These are phyloP conservation scores for Bonia amplexicaulis DNA, from an alignment of 176 grass and related monocot genomes.

Conservation along the genomic window DNA sequence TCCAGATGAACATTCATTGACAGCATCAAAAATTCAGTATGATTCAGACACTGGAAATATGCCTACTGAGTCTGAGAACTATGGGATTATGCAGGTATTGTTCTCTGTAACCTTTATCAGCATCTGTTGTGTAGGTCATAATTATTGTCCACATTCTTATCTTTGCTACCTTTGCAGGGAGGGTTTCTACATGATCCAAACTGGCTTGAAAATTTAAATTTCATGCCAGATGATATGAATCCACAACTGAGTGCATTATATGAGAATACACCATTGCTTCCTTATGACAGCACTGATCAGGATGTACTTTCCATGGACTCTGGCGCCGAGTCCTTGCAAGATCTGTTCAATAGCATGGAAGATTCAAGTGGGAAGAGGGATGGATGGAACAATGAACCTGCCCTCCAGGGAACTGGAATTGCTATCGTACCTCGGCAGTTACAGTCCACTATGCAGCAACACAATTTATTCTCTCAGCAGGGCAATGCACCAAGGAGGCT, in stretches of 20 bases:
- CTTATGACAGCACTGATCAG: conserved; percentile 49
- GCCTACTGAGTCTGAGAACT: conserved; percentile 6
- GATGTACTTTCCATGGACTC: conserved; percentile 65
- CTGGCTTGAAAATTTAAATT: conserved; percentile 8
- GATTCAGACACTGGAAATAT: conserved; percentile 29
- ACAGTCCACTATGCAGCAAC: conserved; percentile 9
- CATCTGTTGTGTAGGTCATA: background rate
- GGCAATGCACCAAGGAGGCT: conserved; percentile 55
- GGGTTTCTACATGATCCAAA: conserved; percentile 15
- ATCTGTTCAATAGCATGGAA: conserved; percentile 63
- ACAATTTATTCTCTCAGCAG: conserved; percentile 11
- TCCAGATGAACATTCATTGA: conserved; percentile 45
- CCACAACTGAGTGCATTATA: conserved; percentile 35
- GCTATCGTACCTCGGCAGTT: conserved; percentile 17
- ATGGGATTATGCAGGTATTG: conserved; percentile 31
- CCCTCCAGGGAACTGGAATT: conserved; percentile 35
- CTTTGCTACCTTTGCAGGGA: conserved; percentile 25
- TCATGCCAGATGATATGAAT: conserved; percentile 20
- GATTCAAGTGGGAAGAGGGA: conserved; percentile 38
- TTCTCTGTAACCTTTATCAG: background rate
- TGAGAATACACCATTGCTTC: conserved; percentile 50
- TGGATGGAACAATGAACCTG: conserved; percentile 25
- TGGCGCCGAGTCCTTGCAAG: conserved; percentile 55
- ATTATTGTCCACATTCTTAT: background rate
- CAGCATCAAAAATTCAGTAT: conserved; percentile 39